Conservation (phyloP, 306 rosid genomes). For the Glycine soja region DNA sequence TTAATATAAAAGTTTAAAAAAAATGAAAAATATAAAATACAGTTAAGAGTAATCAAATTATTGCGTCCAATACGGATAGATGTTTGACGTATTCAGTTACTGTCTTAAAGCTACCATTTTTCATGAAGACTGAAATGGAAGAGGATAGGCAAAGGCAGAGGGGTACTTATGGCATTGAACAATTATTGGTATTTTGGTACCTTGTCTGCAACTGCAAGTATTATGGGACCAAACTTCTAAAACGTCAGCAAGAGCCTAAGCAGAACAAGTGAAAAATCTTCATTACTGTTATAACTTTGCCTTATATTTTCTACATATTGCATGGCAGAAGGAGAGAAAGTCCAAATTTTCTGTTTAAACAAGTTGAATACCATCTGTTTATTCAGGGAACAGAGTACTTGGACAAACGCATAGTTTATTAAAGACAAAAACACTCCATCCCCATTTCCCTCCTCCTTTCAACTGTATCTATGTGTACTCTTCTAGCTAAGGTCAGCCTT, state of each 20-base stretch:
- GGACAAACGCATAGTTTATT: slow-evolving; percentile 52
- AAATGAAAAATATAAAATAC: not conserved
- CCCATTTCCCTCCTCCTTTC: slow-evolving; percentile 42
- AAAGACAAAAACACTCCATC: slow-evolving; percentile 72
- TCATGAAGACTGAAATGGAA: not conserved
- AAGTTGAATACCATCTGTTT: slow-evolving; percentile 63
- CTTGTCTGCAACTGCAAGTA: slow-evolving; percentile 52
- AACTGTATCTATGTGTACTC: slow-evolving; percentile 32
- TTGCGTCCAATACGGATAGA: not conserved
- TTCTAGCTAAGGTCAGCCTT: slow-evolving; percentile 40
- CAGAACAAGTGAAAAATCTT: slow-evolving; percentile 65
- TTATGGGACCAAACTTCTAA: slow-evolving; percentile 68
- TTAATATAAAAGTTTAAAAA: not conserved
- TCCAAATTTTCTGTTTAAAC: slow-evolving; percentile 64
- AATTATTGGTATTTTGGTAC: slow-evolving; percentile 54
- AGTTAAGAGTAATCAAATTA: not conserved
- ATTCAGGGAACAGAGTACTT: slow-evolving; percentile 63
- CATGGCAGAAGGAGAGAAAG: slow-evolving; percentile 49
- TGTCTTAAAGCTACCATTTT: not conserved
- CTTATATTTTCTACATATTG: slow-evolving; percentile 45
- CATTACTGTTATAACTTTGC: slow-evolving; percentile 59
- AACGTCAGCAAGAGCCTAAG: slow-evolving; percentile 65
- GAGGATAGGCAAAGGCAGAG: slow-evolving; percentile 39
- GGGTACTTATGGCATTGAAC: slow-evolving; percentile 50
- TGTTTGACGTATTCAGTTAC: not conserved